Conservation (phyloP, 2,329 filamentous ascomycete genomes). For the Atkinsonella hypoxylon region DNA sequence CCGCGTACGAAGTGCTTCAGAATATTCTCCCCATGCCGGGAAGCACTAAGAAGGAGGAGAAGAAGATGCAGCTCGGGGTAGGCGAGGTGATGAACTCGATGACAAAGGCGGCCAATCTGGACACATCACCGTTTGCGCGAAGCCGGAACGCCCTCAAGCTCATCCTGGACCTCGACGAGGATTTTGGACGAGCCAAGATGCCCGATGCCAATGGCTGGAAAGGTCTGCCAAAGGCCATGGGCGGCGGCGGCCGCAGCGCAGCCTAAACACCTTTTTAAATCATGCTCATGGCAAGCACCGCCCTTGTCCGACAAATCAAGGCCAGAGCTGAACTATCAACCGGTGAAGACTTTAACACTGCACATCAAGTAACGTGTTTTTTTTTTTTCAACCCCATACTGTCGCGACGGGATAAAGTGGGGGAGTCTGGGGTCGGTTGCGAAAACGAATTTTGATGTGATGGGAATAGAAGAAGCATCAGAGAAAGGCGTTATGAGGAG, state of each 20-base stretch:
- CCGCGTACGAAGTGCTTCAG: slow-evolving; percentile 87
- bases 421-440: no score
- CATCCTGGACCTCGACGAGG: slow-evolving; percentile 85
- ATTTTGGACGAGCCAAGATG: slow-evolving; percentile 68
- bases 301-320: no score
- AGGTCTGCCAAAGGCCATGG: slow-evolving; percentile 37
- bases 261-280: neutral
- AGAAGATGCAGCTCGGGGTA: slow-evolving; percentile 43
- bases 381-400: no score
- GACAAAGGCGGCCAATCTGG: slow-evolving; percentile 14
- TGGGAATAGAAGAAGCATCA: no score
- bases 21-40: slow-evolving; percentile 63
- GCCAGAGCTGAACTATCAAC: no score
- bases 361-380: no score
- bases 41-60: slow-evolving; percentile 39
- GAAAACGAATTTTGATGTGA: no score
- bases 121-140: slow-evolving; percentile 39
- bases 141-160: slow-evolving; percentile 92
- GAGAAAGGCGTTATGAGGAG: no score
- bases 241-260: slow-evolving; percentile 23
- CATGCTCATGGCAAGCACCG: no score
- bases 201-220: slow-evolving; percentile 42
- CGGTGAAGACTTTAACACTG: no score
- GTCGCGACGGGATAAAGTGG: no score
- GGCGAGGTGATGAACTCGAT: slow-evolving; percentile 46